Base-by-base conservation (phyloP, 805 yeast species). In the Ogataea dorogensis region DNA sequence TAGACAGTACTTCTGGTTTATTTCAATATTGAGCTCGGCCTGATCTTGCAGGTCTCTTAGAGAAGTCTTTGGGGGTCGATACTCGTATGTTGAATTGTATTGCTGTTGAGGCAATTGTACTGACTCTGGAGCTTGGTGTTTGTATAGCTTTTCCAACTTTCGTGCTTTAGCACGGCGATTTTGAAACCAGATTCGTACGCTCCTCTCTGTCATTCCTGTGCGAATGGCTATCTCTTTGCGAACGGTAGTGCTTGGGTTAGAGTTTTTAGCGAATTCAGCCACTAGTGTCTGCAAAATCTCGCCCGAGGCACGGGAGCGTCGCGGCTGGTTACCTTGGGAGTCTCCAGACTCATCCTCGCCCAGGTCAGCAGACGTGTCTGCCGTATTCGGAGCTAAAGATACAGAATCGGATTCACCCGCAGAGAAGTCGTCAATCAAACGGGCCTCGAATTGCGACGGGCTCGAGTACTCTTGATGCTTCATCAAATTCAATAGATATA, bases 121-220 rank as follows among this genome's bases (percentile, higher is more conserved):
- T 14, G 36, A n/a, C 6, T 24, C 24, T 14, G 26, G 11, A 10
- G 27, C 35, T 20, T 46, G 51, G 25, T 49, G 45, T 28, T 50
- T 44, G 27, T 53, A 61, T 57, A 71, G 61, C 39, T 79, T 70
- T 49, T 79, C 84, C 51, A 74, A 59, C 59, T 83, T 83, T 51
- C 88, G 70, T 28, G 78, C 70, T 56, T 84, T 85, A 14, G 93
- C 93, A 44, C 97, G 65, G 50, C 89, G 67, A 56, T 87, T 87
- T 59, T 88, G 97, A 53, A 86, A 88, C 96, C 96, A 88, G 27
- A 88, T 88, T 37, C 95, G 71, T 2, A 88, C 95, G 10, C 89
- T 86, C 44, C 93, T 74, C 50, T 88, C 96, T 10, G 88, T 76
- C 85, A 87, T 81, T 13, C 81, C 84, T 1, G 94, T 84, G 42